These are phyloP conservation scores for Naumovozyma dairenensis DNA, from an alignment of 805 yeast species.

Conservation along the genomic window DNA sequence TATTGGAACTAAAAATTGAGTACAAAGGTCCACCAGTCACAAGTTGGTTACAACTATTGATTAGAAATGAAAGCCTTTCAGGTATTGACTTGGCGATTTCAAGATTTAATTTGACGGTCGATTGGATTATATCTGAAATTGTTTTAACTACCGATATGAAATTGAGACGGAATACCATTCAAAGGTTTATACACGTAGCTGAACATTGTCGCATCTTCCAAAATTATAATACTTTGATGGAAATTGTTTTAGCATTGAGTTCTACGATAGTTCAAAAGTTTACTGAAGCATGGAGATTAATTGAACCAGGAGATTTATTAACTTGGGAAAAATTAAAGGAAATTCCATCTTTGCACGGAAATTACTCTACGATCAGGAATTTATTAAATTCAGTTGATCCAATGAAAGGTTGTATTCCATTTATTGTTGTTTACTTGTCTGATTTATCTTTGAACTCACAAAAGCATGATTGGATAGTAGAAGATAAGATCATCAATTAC, in stretches of 20 bases:
- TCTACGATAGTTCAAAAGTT: conserved; percentile 51
- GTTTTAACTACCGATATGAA: conserved; percentile 51
- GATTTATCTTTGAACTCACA: conserved; percentile 65
- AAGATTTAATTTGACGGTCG: conserved; percentile 78
- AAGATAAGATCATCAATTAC: conserved; percentile 51
- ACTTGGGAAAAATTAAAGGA: conserved; percentile 59
- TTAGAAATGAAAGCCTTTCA: conserved; percentile 44
- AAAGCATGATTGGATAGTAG: conserved; percentile 27
- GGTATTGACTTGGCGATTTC: conserved; percentile 79
- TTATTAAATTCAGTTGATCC: conserved; percentile 42
- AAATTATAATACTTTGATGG: conserved; percentile 82
- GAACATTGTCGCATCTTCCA: conserved; percentile 61
- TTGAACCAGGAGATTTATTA: conserved; percentile 63
- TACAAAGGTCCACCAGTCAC: conserved; percentile 55
- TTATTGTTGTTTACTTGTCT: conserved; percentile 74
- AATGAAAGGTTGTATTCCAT: conserved; percentile 78
- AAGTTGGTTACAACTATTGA: conserved; percentile 75
- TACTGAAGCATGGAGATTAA: conserved; percentile 61
- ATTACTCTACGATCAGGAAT: conserved; percentile 56
- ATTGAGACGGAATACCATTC: conserved; percentile 59
- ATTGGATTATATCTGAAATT: conserved; percentile 88
- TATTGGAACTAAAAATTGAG: conserved; percentile 68
- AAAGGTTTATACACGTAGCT: conserved; percentile 82
- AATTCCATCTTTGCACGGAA: conserved; percentile 63
- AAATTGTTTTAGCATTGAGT: conserved; percentile 71